A percentile compares a stretch with the other conserved stretches of the same genome.
Evolutionary conservation across 1,284 basidiomycete genomes (phyloP).

Genomic region (Stereum hirsutum): DNA sequence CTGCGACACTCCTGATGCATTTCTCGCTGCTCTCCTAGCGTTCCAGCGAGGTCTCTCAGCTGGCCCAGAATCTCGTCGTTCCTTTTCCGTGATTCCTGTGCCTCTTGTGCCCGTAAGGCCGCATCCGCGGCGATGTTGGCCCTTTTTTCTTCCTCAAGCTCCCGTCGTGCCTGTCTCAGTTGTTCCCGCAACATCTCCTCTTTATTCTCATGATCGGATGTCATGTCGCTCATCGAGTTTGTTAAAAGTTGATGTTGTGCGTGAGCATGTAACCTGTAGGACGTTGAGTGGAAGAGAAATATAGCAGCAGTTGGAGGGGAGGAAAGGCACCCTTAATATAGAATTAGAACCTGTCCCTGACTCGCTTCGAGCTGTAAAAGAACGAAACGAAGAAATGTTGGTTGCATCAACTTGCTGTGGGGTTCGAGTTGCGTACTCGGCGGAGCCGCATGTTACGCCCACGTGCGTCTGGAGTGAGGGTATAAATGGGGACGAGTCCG

Average conservation of each 20-base stretch:
- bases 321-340: neutral
- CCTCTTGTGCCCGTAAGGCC: neutral
- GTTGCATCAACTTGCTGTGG: too few species aligned
- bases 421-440: too few species aligned
- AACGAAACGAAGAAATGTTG: too few species aligned
- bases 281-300: neutral
- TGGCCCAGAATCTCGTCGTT: constrained; percentile 9
- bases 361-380: too few species aligned
- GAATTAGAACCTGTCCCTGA: neutral
- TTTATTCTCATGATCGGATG: neutral
- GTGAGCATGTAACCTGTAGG: neutral
- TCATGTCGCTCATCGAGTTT: neutral
- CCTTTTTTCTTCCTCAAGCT: constrained; percentile 5
- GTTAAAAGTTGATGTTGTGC: neutral
- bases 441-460: too few species aligned
- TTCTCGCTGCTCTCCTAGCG: too few species aligned
- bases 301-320: neutral
- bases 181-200: constrained; percentile 1
- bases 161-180: constrained; percentile 7
- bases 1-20: too few species aligned
- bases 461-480: too few species aligned
- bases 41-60: constrained; percentile 8
- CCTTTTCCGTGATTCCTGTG: neutral
- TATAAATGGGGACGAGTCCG: too few species aligned
- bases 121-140: constrained; percentile 1